A percentile compares a stretch with the other conserved stretches of the same genome.
Conservation (phyloP, 805 yeast species). For the Schizosaccharomyces octosporus region DNA sequence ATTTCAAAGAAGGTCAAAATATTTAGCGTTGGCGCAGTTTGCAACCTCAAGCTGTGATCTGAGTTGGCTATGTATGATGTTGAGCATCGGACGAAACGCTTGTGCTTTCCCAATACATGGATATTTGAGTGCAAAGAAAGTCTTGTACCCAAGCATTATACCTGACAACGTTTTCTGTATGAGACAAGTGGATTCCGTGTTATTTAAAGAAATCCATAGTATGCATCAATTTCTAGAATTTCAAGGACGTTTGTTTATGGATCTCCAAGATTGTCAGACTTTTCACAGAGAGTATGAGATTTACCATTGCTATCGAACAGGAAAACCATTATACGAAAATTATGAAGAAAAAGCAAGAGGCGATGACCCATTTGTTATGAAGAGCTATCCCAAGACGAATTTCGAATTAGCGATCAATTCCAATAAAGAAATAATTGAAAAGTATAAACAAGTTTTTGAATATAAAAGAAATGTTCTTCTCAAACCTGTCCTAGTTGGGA, state of each 20-base stretch:
- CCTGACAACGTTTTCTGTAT: neutral
- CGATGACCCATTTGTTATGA: neutral
- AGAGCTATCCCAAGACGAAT: neutral
- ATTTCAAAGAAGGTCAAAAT: neutral
- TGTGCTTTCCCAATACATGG: neutral
- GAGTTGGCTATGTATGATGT: neutral
- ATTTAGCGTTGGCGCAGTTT: neutral
- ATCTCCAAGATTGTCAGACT: neutral
- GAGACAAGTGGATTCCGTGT: neutral
- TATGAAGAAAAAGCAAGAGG: neutral
- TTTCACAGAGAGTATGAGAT: neutral
- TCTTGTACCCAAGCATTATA: neutral
- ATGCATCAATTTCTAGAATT: neutral
- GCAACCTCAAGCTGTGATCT: neutral
- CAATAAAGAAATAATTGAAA: neutral
- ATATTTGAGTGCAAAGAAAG: neutral
- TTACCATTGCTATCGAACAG: neutral
- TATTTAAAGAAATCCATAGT: neutral
- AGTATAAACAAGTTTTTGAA: neutral
- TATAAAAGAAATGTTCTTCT: neutral
- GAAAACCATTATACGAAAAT: neutral
- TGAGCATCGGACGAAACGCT: neutral
- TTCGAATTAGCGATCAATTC: neutral
- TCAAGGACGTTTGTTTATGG: neutral
- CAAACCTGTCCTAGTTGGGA: too few relatives aligned